Evolutionary conservation across 1,284 basidiomycete genomes (phyloP).

Genomic region (Ustilago trichophora): DNA sequence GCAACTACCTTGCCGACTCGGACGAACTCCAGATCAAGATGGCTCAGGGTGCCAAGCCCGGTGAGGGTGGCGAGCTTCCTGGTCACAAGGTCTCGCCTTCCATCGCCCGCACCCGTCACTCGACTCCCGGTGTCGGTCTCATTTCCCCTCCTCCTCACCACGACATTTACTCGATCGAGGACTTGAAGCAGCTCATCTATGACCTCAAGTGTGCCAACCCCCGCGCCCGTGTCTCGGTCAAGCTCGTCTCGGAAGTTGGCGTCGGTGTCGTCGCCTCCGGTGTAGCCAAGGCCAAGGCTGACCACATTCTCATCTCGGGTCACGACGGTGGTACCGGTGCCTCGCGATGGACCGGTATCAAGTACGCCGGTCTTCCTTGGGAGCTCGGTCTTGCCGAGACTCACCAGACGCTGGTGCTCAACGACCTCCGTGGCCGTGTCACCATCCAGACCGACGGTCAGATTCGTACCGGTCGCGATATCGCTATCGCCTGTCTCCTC

Average conservation of each 20-base stretch:
- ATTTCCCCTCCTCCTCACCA: constrained; percentile 63
- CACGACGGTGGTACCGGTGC: constrained; percentile 66
- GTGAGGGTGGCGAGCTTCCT: constrained; percentile 64
- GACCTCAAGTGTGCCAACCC: constrained; percentile 65
- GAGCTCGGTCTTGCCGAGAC: constrained; percentile 65
- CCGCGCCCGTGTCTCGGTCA: constrained; percentile 59
- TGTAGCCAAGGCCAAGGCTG: constrained; percentile 65
- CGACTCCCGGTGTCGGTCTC: constrained; percentile 62
- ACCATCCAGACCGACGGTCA: constrained; percentile 63
- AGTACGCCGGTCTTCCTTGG: constrained; percentile 64
- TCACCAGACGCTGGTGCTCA: constrained; percentile 63
- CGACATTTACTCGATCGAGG: constrained; percentile 66
- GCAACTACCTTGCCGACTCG: constrained; percentile 61
- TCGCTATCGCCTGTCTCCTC: constrained; percentile 61
- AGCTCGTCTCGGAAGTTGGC: constrained; percentile 64
- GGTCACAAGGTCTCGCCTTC: constrained; percentile 65
- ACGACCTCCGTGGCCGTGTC: constrained; percentile 63
- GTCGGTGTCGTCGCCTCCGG: constrained; percentile 63
- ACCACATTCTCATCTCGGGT: constrained; percentile 63
- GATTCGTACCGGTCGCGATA: constrained; percentile 57
- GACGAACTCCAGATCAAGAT: constrained; percentile 66
- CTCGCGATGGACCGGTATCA: constrained; percentile 63
- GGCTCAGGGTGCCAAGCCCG: constrained; percentile 65
- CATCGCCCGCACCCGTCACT: constrained; percentile 63
- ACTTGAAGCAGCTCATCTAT: constrained; percentile 64